Evolutionary conservation across 208 protist species (phyloP).

Genomic region (Tritrichomonas foetus): DNA sequence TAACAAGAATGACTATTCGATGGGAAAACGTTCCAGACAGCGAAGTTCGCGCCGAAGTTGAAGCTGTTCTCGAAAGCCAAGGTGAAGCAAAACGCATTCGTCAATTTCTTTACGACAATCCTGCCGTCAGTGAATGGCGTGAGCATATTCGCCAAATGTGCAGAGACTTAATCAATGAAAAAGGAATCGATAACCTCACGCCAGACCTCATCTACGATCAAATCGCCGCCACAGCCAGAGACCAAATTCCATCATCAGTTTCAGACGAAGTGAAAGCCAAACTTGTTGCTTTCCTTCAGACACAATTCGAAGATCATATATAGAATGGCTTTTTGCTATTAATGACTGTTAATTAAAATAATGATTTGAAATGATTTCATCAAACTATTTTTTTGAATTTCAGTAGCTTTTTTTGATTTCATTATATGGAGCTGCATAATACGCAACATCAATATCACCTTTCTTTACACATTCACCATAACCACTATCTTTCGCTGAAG

Average conservation of each 20-base stretch:
- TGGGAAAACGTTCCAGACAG: slow-evolving; percentile 35
- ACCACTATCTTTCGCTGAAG: no score
- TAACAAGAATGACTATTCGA: no score
- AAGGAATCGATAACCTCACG: slow-evolving; percentile 6
- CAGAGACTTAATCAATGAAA: neutral
- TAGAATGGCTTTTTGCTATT: no score
- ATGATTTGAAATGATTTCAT: no score
- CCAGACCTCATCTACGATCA: neutral
- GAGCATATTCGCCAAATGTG: neutral
- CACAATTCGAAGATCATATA: slow-evolving; percentile 31
- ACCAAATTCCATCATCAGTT: neutral
- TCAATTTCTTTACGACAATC: neutral
- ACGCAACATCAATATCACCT: no score
- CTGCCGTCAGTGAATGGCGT: neutral
- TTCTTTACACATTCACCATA: no score
- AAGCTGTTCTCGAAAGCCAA: neutral
- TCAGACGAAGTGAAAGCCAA: neutral
- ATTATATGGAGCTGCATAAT: no score
- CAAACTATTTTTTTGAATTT: no score
- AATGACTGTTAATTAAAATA: no score
- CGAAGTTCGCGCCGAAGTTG: neutral
- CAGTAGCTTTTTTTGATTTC: no score
- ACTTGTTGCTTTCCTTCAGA: neutral
- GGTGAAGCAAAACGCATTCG: neutral
- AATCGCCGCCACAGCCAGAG: neutral